Conservation (phyloP, 2,329 filamentous ascomycete genomes). For the Colletotrichum higginsianum region DNA sequence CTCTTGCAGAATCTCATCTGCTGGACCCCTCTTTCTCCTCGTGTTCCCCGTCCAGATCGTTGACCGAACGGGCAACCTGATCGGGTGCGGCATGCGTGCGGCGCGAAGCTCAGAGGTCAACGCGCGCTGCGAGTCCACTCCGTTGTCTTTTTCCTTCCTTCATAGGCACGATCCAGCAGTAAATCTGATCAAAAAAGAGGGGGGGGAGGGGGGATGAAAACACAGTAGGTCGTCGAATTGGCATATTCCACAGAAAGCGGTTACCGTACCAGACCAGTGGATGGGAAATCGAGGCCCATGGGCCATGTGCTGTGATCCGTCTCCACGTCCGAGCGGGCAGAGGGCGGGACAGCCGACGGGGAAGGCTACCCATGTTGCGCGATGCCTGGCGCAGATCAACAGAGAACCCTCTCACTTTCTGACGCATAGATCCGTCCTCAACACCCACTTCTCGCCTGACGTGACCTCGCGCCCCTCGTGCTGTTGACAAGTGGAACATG, state of each 20-base stretch:
- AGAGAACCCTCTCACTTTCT: constrained; percentile 56
- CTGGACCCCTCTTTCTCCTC: neutral
- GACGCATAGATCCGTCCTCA: constrained; percentile 86
- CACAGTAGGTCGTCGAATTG: neutral
- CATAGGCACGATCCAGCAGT: constrained; percentile 8
- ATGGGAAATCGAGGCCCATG: neutral
- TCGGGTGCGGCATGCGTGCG: constrained; percentile 27
- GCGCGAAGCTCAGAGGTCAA: constrained; percentile 11
- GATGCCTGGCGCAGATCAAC: constrained; percentile 8
- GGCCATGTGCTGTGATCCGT: neutral
- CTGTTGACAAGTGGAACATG: constrained; percentile 52
- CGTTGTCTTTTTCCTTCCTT: constrained; percentile 4
- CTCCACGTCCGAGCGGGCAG: constrained; percentile 26
- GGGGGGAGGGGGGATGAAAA: constrained; percentile 3
- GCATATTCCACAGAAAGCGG: neutral
- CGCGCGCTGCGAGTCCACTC: constrained; percentile 1
- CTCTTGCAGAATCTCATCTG: constrained; percentile 1
- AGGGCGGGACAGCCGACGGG: neutral
- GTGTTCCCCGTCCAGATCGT: constrained; percentile 13
- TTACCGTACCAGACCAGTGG: constrained; percentile 16
- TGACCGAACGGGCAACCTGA: constrained; percentile 30
- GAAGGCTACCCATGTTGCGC: constrained; percentile 12
- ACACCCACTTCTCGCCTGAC: constrained; percentile 90
- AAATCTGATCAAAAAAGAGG: constrained; percentile 32
- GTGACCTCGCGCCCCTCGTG: constrained; percentile 88